These are phyloP conservation scores for Rubia yunnanensis DNA, from an alignment of 257 asterid species.

Conservation along the genomic window DNA sequence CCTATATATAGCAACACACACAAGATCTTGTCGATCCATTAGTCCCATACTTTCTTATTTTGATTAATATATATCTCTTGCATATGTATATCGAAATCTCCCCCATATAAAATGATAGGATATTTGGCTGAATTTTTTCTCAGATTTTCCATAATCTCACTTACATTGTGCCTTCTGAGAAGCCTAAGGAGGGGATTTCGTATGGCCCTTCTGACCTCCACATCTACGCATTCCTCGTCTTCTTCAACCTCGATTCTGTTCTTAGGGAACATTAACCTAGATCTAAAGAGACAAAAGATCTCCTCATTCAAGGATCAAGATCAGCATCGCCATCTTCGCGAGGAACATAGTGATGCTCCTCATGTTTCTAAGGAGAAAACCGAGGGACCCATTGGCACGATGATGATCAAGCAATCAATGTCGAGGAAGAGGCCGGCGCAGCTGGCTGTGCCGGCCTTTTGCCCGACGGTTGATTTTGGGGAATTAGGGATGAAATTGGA, in stretches of 20 bases:
- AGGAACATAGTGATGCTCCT: neutral
- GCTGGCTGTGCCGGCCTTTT: conserved; percentile 24
- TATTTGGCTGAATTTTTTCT: conserved; percentile 12
- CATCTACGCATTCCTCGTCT: conserved; percentile 14
- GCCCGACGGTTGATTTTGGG: conserved; percentile 14
- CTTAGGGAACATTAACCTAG: conserved; percentile 1
- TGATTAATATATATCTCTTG: neutral
- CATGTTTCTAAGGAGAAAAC: neutral
- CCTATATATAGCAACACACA: neutral
- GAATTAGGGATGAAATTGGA: conserved; percentile 20
- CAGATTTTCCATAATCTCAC: conserved; percentile 22
- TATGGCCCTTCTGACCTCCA: conserved; percentile 25
- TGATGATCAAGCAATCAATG: conserved; percentile 12
- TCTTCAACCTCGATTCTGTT: conserved; percentile 4
- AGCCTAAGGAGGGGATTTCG: conserved; percentile 10
- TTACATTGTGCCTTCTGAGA: conserved; percentile 19
- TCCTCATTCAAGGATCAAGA: neutral
- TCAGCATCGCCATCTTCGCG: neutral
- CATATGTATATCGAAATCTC: neutral
- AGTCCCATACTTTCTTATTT: neutral
- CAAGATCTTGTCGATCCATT: neutral
- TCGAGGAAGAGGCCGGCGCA: conserved; percentile 34
- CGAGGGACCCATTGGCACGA: neutral
- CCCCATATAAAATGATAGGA: conserved; percentile 18
- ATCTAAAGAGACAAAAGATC: neutral